Evolutionary conservation across 371 early-diverging fungal genomes (phyloP), one percentile per base, ranked within the genome.

Genomic region (Syncephalastrum sp.): DNA sequence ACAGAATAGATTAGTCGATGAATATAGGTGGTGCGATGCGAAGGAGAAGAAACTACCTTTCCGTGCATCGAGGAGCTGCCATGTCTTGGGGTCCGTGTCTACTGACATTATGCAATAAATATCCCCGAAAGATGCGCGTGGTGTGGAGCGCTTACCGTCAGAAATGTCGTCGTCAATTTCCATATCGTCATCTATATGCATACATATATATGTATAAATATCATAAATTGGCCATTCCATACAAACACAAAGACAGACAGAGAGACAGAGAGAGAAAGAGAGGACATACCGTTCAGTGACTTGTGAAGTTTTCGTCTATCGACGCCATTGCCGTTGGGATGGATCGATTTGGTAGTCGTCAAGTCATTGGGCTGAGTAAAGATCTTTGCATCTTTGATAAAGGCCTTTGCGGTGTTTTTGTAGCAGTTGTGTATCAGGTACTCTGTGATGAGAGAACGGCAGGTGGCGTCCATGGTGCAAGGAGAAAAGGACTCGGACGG

Each of bases 401-500:
- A 75, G 7, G 83, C 82, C 47, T 76, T 81, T 23, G 85, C 85
- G 1, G 85, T 83, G 54, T 85, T 81, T 25, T 81, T 81, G 64
- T 77, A 85, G 57, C 84, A 83, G 42, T 81, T 73, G 62, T 85
- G 82, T 15, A 85, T 53, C 10, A 85, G 68, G 43, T 85, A 85
- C 50, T 85, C 77, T 43, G 67, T 60, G 8, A 75, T 57, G 42
- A 75, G 55, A 15, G 60, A 48, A 42, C 67, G 63, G 47, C 72
- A 71, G 24, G 65, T 54, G 17, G n/a, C 53, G 53, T 14, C 41
- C 53, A 16, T 27, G 3, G 8, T 33, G 38, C 8, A 5, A 33
- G 2, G 8, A 0, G 8, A 10, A 33, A 10, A 2, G 38, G 8
- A 33, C 8, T 10, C 2, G 38, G 38, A 33, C 38, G 38, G 8